Percentiles rank a stretch among this genome's conserved stretches.
Conservation (phyloP, 805 yeast species). For the Saturnispora saitoi region DNA sequence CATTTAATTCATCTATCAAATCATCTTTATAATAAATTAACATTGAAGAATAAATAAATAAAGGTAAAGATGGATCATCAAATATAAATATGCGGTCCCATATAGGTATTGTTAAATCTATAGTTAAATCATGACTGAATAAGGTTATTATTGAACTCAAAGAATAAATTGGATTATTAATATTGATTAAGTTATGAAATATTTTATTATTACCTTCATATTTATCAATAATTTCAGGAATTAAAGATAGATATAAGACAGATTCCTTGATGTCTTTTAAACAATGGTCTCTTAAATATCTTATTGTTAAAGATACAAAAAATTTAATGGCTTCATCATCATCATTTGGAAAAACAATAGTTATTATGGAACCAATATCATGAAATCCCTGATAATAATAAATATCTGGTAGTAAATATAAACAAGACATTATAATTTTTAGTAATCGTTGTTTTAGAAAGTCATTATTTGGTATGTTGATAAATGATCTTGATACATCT, state of each 20-base stretch:
- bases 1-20: slow-evolving; percentile 28
- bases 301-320: slow-evolving; percentile 48
- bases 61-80: slow-evolving; percentile 42
- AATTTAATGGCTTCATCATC: slow-evolving; percentile 31
- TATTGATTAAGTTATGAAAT: slow-evolving; percentile 33
- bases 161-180: slow-evolving; percentile 52
- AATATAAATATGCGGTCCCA: slow-evolving; percentile 64
- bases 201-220: slow-evolving; percentile 33
- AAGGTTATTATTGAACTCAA: slow-evolving; percentile 71
- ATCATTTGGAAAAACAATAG: slow-evolving; percentile 38
- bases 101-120: slow-evolving; percentile 43
- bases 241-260: slow-evolving; percentile 51
- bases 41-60: slow-evolving; percentile 56
- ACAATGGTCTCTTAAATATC: slow-evolving; percentile 80
- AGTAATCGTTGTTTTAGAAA: slow-evolving; percentile 35
- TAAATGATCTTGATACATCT: slow-evolving; percentile 71
- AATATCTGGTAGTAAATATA: slow-evolving; percentile 53
- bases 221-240: slow-evolving; percentile 50
- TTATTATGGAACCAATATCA: slow-evolving; percentile 66
- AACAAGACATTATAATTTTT: slow-evolving; percentile 40
- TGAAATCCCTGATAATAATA: slow-evolving; percentile 91
- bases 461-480: slow-evolving; percentile 25
- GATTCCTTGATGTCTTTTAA: slow-evolving; percentile 59
- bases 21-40: slow-evolving; percentile 37
- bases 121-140: slow-evolving; percentile 60